Conservation (phyloP, 2,329 filamentous ascomycete species). For the Elsinoe perseae region DNA sequence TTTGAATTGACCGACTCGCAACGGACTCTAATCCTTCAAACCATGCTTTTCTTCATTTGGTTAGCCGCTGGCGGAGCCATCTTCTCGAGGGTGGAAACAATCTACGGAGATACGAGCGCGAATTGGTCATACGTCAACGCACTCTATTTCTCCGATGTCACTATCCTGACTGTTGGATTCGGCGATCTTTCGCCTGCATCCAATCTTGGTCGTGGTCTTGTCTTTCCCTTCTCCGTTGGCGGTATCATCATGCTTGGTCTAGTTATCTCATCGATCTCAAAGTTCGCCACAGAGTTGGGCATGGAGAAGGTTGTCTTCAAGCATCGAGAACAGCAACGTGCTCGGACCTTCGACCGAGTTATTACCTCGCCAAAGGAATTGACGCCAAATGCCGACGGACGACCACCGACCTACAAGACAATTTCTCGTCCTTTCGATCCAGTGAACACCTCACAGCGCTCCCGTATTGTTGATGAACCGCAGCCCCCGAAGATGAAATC, state of each 20-base stretch:
- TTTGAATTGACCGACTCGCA: constrained; percentile 74
- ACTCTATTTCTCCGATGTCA: constrained; percentile 60
- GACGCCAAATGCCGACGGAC: constrained; percentile 24
- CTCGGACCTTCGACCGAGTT: constrained; percentile 47
- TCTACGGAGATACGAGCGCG: constrained; percentile 27
- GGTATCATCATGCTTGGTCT: constrained; percentile 80
- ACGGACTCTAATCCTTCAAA: constrained; percentile 82
- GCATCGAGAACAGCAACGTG: constrained; percentile 49
- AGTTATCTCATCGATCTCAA: constrained; percentile 71
- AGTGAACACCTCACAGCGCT: constrained; percentile 11
- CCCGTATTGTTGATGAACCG: background rate
- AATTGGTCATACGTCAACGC: constrained; percentile 69
- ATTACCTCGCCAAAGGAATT: constrained; percentile 47
- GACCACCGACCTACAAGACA: background rate
- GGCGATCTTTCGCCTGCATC: constrained; percentile 53
- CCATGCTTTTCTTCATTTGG: constrained; percentile 76
- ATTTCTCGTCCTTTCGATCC: constrained; percentile 22
- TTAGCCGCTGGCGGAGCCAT: constrained; percentile 68
- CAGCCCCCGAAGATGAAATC: background rate
- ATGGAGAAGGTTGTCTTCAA: constrained; percentile 55
- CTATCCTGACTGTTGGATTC: constrained; percentile 54
- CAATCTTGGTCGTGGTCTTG: constrained; percentile 56
- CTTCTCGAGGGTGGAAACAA: constrained; percentile 59
- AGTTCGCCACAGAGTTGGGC: constrained; percentile 52
- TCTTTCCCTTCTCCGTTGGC: constrained; percentile 76